Evolutionary conservation across 108 stramenopile species (phyloP).

Genomic region (Skeletonema menzelii): DNA sequence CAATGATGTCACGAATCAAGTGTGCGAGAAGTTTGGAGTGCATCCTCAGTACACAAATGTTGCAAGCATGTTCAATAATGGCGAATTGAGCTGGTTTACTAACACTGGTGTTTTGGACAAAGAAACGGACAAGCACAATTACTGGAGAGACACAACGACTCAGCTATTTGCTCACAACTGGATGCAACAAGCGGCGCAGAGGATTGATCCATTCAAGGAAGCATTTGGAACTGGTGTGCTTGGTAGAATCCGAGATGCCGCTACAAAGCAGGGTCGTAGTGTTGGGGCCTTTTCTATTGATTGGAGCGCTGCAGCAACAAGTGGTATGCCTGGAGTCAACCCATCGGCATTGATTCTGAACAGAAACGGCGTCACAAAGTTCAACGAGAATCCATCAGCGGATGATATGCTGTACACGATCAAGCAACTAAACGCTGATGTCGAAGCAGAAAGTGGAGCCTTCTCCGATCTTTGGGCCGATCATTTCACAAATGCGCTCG

Average conservation of each 20-base stretch:
- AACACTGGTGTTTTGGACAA: constrained; percentile 51
- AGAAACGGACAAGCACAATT: constrained; percentile 34
- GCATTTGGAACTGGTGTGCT: constrained; percentile 48
- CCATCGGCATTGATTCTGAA: constrained; percentile 24
- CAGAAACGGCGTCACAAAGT: constrained; percentile 18
- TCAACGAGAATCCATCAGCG: constrained; percentile 32
- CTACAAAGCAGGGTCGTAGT: constrained; percentile 22
- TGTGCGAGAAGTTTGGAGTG: constrained; percentile 1
- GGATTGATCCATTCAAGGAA: constrained; percentile 37
- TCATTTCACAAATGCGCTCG: constrained; percentile 25
- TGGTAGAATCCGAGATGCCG: constrained; percentile 48
- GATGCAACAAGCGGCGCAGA: constrained; percentile 38
- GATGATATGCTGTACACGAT: constrained; percentile 40
- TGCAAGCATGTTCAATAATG: background rate
- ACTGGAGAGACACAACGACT: constrained; percentile 27
- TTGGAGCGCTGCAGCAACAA: constrained; percentile 26
- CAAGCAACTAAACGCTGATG: constrained; percentile 49
- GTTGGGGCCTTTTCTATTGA: constrained; percentile 38
- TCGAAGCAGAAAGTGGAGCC: constrained; percentile 34
- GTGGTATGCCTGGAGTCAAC: constrained; percentile 27
- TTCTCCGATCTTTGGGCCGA: constrained; percentile 51
- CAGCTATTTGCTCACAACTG: constrained; percentile 67
- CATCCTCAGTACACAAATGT: background rate
- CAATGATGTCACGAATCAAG: background rate
- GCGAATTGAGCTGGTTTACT: constrained; percentile 13